These are phyloP conservation scores for Elaphomyces granulatus DNA, from an alignment of 495 filamentous ascomycete species.

Conservation along the genomic window DNA sequence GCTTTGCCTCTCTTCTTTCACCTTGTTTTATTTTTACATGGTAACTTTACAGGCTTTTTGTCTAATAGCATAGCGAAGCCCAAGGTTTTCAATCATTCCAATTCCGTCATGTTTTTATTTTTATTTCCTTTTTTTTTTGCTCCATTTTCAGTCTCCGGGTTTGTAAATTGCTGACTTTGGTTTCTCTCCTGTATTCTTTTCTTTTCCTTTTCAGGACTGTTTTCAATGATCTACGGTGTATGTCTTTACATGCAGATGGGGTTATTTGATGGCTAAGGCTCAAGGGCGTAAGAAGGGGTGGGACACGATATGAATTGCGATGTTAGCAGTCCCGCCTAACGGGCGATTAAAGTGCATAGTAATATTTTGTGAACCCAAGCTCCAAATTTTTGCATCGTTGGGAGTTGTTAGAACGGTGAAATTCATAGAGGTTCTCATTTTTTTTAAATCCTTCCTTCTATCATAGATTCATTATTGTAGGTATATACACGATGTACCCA, in stretches of 20 bases:
- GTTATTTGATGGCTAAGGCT: not conserved
- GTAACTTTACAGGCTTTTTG: constrained; percentile 7
- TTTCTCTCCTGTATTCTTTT: not conserved
- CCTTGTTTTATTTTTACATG: constrained; percentile 4
- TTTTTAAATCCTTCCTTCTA: not conserved
- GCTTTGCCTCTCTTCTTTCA: too few relatives aligned
- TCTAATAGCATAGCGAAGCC: constrained; percentile 19
- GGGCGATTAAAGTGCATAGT: not conserved
- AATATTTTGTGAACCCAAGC: too few relatives aligned
- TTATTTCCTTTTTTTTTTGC: constrained; percentile 4
- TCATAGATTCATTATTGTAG: not conserved
- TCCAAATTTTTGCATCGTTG: too few relatives aligned
- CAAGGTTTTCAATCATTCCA: constrained; percentile 12
- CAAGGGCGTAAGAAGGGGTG: not conserved
- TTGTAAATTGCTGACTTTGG: not conserved
- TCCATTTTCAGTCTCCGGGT: constrained; percentile 2
- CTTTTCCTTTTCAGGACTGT: not conserved
- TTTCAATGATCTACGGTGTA: not conserved
- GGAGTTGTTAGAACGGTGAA: too few relatives aligned
- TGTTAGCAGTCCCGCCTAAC: not conserved
- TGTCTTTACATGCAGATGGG: not conserved
- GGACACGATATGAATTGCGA: not conserved
- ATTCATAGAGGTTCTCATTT: too few relatives aligned
- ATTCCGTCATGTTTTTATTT: constrained; percentile 9
- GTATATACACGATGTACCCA: too few relatives aligned